phyloP scores from a whole-genome alignment of 768 basidiomycete species.

The Leucocoprinus leucothites region DNA sequence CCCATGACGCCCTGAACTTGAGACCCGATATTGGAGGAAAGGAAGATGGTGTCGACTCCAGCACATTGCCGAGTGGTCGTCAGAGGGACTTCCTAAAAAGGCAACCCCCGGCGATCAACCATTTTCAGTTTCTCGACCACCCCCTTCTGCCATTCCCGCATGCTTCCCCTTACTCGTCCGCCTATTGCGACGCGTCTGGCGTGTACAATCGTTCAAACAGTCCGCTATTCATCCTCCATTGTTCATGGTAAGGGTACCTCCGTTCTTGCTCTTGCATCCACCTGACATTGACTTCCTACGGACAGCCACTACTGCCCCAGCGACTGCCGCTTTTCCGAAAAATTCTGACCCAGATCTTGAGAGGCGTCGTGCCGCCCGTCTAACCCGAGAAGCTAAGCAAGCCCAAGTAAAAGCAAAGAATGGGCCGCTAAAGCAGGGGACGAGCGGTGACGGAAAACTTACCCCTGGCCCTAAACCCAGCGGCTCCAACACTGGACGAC shows the following conservation, averaged over 20 bases:
- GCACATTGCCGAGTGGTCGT: too few relatives aligned
- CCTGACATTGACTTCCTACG: neutral
- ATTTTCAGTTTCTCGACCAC: neutral
- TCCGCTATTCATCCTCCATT: neutral
- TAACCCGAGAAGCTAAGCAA: constrained; percentile 16
- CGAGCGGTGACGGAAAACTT: neutral
- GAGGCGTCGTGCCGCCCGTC: constrained; percentile 18
- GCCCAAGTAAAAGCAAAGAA: neutral
- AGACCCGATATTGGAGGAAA: neutral
- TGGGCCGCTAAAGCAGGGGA: neutral
- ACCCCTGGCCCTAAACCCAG: neutral
- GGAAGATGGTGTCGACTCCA: neutral
- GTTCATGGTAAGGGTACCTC: neutral
- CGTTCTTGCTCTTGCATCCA: neutral
- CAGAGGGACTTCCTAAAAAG: neutral
- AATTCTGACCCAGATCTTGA: constrained; percentile 7
- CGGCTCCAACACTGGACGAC: neutral
- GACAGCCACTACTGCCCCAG: neutral
- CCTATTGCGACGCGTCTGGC: neutral
- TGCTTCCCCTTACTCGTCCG: neutral
- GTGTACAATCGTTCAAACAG: neutral
- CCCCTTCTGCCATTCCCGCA: neutral
- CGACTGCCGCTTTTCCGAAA: too few relatives aligned
- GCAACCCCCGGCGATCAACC: constrained; percentile 3
- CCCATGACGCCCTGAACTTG: neutral